Evolutionary conservation across 768 basidiomycete species (phyloP).

Genomic region (Leccinum barrowsii): DNA sequence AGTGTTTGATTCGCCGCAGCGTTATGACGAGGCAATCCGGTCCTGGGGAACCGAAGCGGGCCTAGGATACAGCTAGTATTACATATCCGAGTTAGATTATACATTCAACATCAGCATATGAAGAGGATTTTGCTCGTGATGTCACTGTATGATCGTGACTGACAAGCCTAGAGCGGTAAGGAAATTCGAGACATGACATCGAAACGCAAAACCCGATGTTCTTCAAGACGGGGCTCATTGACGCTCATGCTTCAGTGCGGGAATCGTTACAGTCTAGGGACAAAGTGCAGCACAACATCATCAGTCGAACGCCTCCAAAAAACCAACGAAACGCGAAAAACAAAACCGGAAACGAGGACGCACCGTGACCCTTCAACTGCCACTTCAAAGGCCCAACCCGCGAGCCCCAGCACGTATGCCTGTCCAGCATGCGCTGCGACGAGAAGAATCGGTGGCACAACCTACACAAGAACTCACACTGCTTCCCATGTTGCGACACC

Average conservation of each 20-base stretch:
- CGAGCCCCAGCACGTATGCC: constrained; percentile 2
- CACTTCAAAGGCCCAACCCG: too few species aligned
- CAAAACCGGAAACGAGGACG: neutral
- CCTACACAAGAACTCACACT: constrained; percentile 1
- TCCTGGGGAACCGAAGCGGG: too few species aligned
- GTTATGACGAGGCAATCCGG: too few species aligned
- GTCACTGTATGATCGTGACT: too few species aligned
- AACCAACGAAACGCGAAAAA: neutral
- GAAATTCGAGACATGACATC: neutral
- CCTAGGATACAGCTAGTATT: too few species aligned
- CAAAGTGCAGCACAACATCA: neutral
- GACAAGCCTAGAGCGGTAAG: too few species aligned
- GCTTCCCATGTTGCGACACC: constrained; percentile 1
- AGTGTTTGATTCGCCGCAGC: too few species aligned
- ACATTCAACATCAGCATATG: too few species aligned
- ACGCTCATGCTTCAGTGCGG: neutral
- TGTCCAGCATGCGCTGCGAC: constrained; percentile 2
- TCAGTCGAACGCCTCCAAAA: neutral
- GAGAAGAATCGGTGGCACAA: constrained; percentile 5
- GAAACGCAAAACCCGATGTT: neutral
- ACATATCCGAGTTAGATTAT: too few species aligned
- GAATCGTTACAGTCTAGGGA: neutral
- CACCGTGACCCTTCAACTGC: too few species aligned
- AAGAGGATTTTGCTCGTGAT: too few species aligned
- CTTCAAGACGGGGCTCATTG: neutral